These are phyloP conservation scores for Bruguiera parviflora DNA, from an alignment of 345 rosid species.

Conservation along the genomic window DNA sequence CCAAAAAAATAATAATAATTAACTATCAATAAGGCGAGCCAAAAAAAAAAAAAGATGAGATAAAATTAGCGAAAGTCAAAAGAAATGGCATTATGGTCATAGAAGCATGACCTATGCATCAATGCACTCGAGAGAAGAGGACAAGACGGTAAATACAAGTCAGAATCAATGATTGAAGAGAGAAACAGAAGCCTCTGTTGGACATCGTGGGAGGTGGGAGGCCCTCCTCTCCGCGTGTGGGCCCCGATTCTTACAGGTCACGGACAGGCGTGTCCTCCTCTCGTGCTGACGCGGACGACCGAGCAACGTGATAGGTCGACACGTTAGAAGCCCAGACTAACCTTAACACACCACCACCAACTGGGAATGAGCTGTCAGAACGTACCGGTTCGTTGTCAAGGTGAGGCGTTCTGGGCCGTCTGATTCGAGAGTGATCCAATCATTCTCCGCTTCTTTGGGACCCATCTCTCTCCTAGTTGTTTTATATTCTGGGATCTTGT, in stretches of 20 bases:
- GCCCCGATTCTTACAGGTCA: constrained; percentile 16
- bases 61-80: no score
- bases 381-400: constrained; percentile 6
- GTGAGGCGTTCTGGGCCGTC: constrained; percentile 35
- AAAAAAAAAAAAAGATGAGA: no score
- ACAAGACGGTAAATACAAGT: constrained; percentile 26
- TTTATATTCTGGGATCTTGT: constrained; percentile 23
- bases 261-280: constrained; percentile 28
- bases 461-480: constrained; percentile 1
- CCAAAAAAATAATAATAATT: no score
- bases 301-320: constrained; percentile 57
- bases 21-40: no score
- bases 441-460: constrained; percentile 16
- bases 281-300: constrained; percentile 45
- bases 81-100: not conserved
- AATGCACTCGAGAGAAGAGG: constrained; percentile 7
- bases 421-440: constrained; percentile 20
- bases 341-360: constrained; percentile 32
- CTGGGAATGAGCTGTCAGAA: constrained; percentile 60
- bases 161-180: constrained; percentile 44
- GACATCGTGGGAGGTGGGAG: constrained; percentile 46
- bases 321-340: constrained; percentile 10
- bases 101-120: not conserved
- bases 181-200: constrained; percentile 32
- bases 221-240: constrained; percentile 19